These are phyloP conservation scores for Kondoa subrosea DNA, from an alignment of 768 basidiomycete genomes.

Conservation along the genomic window DNA sequence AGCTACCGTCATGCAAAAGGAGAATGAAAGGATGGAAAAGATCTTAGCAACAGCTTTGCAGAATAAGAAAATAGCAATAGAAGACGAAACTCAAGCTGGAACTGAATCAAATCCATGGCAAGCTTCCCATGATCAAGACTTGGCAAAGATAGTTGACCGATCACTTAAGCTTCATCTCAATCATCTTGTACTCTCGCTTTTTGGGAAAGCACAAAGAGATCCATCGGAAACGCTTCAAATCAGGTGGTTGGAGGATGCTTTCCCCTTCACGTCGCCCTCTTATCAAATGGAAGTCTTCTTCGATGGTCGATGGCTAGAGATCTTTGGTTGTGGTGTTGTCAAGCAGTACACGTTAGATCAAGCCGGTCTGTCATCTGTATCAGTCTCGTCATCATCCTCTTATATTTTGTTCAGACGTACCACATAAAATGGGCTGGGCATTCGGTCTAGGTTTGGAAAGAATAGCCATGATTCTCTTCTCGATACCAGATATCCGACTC, in stretches of 20 bases:
- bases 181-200: slow-evolving; percentile 61
- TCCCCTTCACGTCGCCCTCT: slow-evolving; percentile 94
- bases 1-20: slow-evolving; percentile 46
- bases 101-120: slow-evolving; percentile 60
- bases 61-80: slow-evolving; percentile 45
- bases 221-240: slow-evolving; percentile 60
- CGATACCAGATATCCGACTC: slow-evolving; percentile 89
- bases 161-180: slow-evolving; percentile 85
- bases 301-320: slow-evolving; percentile 90
- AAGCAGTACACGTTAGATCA: slow-evolving; percentile 71
- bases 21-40: slow-evolving; percentile 47
- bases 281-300: slow-evolving; percentile 97
- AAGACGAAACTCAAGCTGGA: slow-evolving; percentile 62
- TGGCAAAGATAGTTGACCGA: slow-evolving; percentile 55
- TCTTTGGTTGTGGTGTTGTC: slow-evolving; percentile 83
- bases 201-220: slow-evolving; percentile 44
- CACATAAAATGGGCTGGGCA: slow-evolving; percentile 84
- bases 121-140: slow-evolving; percentile 51
- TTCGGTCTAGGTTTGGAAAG: slow-evolving; percentile 94
- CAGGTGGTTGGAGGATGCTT: slow-evolving; percentile 94
- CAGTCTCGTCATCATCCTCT: slow-evolving; percentile 27
- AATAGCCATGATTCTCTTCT: slow-evolving; percentile 92
- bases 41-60: slow-evolving; percentile 52
- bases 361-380: slow-evolving; percentile 52
- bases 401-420: slow-evolving; percentile 40